These are phyloP conservation scores for Phytopythium montanum DNA, from an alignment of 352 stramenopile genomes.

Conservation along the genomic window DNA sequence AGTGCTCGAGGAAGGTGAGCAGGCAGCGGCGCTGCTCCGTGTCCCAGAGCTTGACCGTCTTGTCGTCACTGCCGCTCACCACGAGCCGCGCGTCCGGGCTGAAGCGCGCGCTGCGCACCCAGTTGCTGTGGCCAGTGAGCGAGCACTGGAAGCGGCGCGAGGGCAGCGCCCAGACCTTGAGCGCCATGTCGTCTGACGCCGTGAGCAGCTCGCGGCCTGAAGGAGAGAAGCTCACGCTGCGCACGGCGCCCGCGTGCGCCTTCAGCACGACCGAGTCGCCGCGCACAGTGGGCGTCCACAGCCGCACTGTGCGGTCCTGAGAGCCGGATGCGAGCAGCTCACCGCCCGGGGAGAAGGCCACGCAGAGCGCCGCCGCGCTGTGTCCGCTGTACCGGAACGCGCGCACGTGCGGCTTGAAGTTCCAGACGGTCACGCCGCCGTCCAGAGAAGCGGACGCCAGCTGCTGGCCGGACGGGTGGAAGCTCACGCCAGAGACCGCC, in stretches of 20 bases:
- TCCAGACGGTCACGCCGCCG: constrained; percentile 90
- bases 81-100: constrained; percentile 64
- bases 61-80: constrained; percentile 88
- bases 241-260: constrained; percentile 59
- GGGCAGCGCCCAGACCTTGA: constrained; percentile 89
- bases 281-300: constrained; percentile 87
- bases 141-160: constrained; percentile 84
- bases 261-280: constrained; percentile 70
- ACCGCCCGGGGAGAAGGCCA: constrained; percentile 79
- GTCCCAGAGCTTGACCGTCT: constrained; percentile 92
- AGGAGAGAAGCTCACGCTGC: constrained; percentile 83
- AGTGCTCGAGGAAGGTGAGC: constrained; percentile 87
- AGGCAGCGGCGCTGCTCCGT: constrained; percentile 69
- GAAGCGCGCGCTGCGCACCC: constrained; percentile 87
- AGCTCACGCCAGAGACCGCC: constrained; percentile 71
- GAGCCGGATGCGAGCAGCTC: constrained; percentile 85
- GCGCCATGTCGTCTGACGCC: constrained; percentile 90
- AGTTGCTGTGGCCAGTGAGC: constrained; percentile 90
- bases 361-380: constrained; percentile 67
- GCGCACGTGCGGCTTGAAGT: constrained; percentile 81
- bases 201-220: constrained; percentile 82
- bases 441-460: constrained; percentile 79
- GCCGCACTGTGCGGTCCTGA: constrained; percentile 87
- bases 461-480: constrained; percentile 86
- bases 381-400: constrained; percentile 83